These are phyloP conservation scores for Dictyostelium brefeldianum DNA, from an alignment of 78 protist genomes.

Conservation along the genomic window DNA sequence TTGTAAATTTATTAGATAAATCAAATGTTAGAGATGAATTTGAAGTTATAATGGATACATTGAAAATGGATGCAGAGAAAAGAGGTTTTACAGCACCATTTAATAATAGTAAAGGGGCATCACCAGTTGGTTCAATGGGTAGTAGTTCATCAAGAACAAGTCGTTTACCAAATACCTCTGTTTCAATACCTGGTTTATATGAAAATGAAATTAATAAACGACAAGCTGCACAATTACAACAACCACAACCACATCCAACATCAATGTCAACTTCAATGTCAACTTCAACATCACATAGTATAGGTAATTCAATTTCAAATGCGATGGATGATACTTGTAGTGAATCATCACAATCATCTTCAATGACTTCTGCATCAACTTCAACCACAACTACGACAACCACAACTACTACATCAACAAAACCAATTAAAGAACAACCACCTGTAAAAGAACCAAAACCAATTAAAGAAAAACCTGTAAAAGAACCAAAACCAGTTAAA, in stretches of 20 bases:
- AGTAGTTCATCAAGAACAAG: neutral
- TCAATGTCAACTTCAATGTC: neutral
- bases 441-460: neutral
- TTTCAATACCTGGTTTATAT: neutral
- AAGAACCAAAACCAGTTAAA: neutral
- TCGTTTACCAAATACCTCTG: constrained; percentile 12
- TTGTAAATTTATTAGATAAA: constrained; percentile 60
- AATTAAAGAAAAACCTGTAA: neutral
- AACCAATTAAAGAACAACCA: neutral
- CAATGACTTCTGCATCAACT: neutral
- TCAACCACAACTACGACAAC: neutral
- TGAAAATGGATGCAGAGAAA: constrained; percentile 68
- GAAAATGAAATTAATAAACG: neutral
- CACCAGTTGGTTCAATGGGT: constrained; percentile 7
- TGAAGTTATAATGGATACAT: constrained; percentile 36
- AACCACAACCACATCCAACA: neutral
- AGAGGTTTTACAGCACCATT: constrained; percentile 32
- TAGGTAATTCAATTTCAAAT: neutral
- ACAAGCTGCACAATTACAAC: neutral
- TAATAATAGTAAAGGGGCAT: neutral
- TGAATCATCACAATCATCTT: constrained; percentile 20
- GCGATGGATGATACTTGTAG: neutral
- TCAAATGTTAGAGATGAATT: constrained; percentile 21
- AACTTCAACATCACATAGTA: constrained; percentile 17
- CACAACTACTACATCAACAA: neutral